These are phyloP conservation scores for Aspergillus caelatus DNA, from an alignment of 2,329 filamentous ascomycete species.

Conservation along the genomic window DNA sequence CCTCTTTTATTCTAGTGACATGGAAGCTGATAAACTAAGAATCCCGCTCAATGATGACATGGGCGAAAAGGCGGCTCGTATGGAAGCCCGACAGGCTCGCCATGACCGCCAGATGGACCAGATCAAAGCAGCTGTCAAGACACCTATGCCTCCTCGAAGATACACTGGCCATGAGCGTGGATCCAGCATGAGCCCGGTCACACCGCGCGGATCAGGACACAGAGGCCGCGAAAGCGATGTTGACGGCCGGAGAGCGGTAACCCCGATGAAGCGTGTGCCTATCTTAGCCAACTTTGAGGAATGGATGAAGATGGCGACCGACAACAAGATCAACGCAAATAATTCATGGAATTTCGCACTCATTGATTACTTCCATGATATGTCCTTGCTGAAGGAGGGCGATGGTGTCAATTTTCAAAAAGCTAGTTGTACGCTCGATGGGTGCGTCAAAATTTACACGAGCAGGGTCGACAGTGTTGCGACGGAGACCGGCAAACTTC, in stretches of 20 bases:
- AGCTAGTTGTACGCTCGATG: conserved; percentile 94
- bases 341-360: conserved; percentile 99
- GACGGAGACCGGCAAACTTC: conserved; percentile 90
- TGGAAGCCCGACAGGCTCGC: conserved; percentile 83
- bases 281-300: conserved; percentile 98
- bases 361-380: conserved; percentile 99
- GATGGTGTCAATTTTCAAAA: conserved; percentile 99
- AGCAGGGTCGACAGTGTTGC: conserved; percentile 97
- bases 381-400: conserved; percentile 94
- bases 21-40: conserved; percentile 50
- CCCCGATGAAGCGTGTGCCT: conserved; percentile 93
- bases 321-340: conserved; percentile 97
- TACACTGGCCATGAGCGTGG: conserved; percentile 39
- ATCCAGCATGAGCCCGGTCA: conserved; percentile 51
- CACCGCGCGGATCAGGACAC: conserved; percentile 46
- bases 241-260: conserved; percentile 72
- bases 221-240: conserved; percentile 52
- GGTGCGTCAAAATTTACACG: conserved; percentile 99
- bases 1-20: neutral
- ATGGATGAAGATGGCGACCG: conserved; percentile 99
- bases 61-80: conserved; percentile 83
- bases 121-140: conserved; percentile 72
- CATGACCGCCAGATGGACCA: conserved; percentile 92
- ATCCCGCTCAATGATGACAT: conserved; percentile 96
- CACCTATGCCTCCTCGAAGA: conserved; percentile 45